Evolutionary conservation across 495 filamentous ascomycete species (phyloP).

Genomic region (Penicillium subrubescens): DNA sequence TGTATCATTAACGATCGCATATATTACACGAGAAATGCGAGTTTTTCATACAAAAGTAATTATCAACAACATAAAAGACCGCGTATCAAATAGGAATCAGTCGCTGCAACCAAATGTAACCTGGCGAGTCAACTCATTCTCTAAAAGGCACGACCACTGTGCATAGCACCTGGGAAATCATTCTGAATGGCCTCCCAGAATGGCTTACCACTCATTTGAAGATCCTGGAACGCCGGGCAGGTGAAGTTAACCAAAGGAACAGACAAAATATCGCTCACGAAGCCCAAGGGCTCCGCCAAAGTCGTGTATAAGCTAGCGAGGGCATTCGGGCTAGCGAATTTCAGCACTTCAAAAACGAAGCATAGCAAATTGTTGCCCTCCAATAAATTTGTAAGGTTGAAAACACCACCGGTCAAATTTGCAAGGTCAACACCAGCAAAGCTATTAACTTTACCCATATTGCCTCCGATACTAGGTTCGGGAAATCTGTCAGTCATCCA

Average conservation of each 20-base stretch:
- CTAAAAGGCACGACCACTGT: constrained; percentile 30
- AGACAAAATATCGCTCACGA: constrained; percentile 28
- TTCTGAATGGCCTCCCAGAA: constrained; percentile 35
- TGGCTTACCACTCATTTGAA: constrained; percentile 37
- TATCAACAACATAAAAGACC: not conserved
- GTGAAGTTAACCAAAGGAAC: constrained; percentile 32
- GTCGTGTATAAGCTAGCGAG: constrained; percentile 40
- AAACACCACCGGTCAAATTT: constrained; percentile 53
- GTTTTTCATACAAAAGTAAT: not conserved
- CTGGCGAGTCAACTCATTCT: not conserved
- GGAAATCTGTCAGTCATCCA: not conserved
- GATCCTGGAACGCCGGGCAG: constrained; percentile 42
- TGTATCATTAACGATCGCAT: not conserved
- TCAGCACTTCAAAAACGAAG: constrained; percentile 46
- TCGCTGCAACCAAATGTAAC: not conserved
- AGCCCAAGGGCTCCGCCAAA: constrained; percentile 36
- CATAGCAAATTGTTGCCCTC: constrained; percentile 52
- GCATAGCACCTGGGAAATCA: constrained; percentile 39
- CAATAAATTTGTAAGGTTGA: constrained; percentile 40
- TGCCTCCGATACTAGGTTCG: constrained; percentile 53
- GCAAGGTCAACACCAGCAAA: constrained; percentile 55
- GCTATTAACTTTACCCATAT: constrained; percentile 56
- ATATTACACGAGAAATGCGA: not conserved
- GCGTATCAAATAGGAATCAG: no score
- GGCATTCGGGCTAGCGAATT: constrained; percentile 44